Evolutionary conservation across 345 rosid genomes (phyloP).

Genomic region (Diplotaxis tenuifolia): DNA sequence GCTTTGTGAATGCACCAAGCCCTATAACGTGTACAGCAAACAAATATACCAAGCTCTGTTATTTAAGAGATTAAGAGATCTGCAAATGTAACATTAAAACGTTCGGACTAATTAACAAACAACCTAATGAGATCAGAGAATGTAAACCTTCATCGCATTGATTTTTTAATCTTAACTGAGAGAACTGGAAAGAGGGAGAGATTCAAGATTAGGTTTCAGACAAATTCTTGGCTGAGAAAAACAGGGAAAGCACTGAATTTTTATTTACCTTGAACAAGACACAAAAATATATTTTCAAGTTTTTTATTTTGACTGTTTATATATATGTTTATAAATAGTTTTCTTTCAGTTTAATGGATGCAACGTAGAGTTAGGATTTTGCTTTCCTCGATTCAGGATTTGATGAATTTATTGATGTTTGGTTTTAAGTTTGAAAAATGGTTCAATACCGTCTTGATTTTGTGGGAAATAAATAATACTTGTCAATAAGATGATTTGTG

Average conservation of each 20-base stretch:
- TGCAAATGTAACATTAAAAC: neutral
- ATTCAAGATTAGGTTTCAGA: conserved; percentile 10
- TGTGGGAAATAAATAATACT: neutral
- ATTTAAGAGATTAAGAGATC: neutral
- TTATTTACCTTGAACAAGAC: neutral
- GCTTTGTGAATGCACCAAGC: neutral
- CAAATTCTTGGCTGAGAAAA: conserved; percentile 21
- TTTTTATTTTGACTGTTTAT: conserved; percentile 17
- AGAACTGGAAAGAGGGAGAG: neutral
- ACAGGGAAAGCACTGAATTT: conserved; percentile 11
- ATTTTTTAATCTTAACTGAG: neutral
- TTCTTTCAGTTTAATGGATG: neutral
- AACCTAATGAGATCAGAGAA: neutral
- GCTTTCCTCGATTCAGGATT: neutral
- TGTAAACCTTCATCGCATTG: conserved; percentile 13
- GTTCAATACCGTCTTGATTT: neutral
- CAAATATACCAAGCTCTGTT: neutral
- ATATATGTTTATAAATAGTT: conserved; percentile 18
- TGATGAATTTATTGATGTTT: neutral
- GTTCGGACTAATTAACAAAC: neutral
- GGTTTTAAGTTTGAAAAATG: neutral
- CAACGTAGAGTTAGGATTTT: neutral
- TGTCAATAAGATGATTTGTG: neutral
- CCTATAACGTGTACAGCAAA: conserved; percentile 27
- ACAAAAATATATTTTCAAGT: neutral